A percentile compares a stretch with the other conserved stretches of the same genome.
phyloP scores from a whole-genome alignment of 345 rosid genomes.

The Adansonia digitata region DNA sequence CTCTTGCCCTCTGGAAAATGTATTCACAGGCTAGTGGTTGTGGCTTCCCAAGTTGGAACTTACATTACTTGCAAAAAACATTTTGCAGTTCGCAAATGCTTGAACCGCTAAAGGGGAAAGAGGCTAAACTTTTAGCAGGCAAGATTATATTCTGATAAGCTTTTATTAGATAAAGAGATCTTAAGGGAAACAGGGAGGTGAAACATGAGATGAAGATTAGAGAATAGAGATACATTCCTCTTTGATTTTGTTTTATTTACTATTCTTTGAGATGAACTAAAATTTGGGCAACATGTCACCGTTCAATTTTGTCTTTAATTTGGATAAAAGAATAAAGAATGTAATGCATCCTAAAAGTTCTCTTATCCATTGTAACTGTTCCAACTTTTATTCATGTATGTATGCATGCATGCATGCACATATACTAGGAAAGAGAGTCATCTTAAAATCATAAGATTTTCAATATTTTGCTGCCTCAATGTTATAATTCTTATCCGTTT shows the following conservation, averaged over 20 bases:
- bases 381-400: no score
- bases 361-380: no score
- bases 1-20: neutral
- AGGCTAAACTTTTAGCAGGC: slow-evolving; percentile 8
- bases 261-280: slow-evolving; percentile 14
- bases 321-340: no score
- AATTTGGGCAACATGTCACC: neutral
- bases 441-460: neutral
- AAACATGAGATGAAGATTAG: neutral
- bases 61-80: neutral
- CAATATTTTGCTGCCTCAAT: neutral
- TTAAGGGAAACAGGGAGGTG: neutral
- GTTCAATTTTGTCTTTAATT: slow-evolving; percentile 6
- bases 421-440: neutral
- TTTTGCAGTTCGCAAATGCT: neutral
- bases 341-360: no score
- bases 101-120: slow-evolving; percentile 2
- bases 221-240: neutral
- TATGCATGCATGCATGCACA: neutral
- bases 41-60: neutral
- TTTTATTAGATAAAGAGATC: neutral
- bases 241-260: neutral
- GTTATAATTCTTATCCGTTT: neutral
- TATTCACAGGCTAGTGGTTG: neutral
- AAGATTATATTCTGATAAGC: neutral